Evolutionary conservation across 306 rosid species (phyloP), one percentile per base, ranked within the genome.

Genomic region (Leucaena leucocephala): DNA sequence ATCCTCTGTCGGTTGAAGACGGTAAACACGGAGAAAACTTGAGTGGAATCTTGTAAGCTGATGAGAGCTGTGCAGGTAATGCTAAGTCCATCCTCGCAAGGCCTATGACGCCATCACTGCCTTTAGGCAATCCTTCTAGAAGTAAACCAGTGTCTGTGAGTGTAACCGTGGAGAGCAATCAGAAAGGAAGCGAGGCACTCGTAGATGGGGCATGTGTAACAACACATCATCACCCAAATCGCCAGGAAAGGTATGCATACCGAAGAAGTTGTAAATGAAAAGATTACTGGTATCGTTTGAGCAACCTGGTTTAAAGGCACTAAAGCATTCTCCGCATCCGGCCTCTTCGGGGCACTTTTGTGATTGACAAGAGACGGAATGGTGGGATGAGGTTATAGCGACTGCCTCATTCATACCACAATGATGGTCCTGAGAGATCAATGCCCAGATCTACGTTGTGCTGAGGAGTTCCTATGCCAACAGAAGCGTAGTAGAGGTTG

Each of bases 401-500:
- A 7, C 49, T 42, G 40, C 72, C 11, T 21, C 87, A 80, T 0
- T 58, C 79, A n/a, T 80, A 86, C 85, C 88, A 84, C 0, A 84
- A 80, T 63, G 72, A 75, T 27, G 69, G 76, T 15, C 88, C 87
- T 2, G 77, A 44, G 44, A 89, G 84, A 78, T 86, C 87, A 73
- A 84, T 68, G 66, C 8, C 80, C 14, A 82, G 69, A 3, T 84
- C 38, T 66, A 82, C 68, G 61, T 79, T 49, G 10, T 67, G 75
- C 10, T 63, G 40, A 21, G 88, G 84, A 14, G 87, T 84, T 78
- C 90, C 92, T 8, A 84, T 68, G 57, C 81, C 81, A 39, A 86
- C 0, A 50, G 83, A 66, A 33, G 83, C 61, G 9, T 80, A 77
- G 84, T 77, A 82, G 3, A 86, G 77, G 35, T 77, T 82, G 61